Evolutionary conservation across 176 grass and related monocot genomes (phyloP), one percentile per base, ranked within the genome.

Genomic region (Luzula sylvatica): DNA sequence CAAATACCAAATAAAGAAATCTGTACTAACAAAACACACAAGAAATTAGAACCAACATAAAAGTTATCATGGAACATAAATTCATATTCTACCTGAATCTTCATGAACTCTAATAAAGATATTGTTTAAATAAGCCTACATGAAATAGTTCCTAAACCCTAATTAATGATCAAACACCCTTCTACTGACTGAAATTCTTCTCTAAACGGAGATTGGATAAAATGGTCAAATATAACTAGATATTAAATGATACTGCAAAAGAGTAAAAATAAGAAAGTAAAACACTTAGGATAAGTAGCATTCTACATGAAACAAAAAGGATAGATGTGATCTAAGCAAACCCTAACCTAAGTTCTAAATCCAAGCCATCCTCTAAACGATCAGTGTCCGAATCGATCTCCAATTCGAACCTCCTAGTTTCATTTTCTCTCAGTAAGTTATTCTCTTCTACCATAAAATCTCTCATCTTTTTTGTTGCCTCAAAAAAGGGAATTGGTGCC

Each of bases 331-430:
- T 28, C 20, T 60, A 21, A 52, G 44, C 48, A 22, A 51, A 70
- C 15, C 75, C 67, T 40, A 78, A 62, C 55, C 75, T 60, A 78
- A 78, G 75, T 47, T 78, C 75, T 58, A 78, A 71, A 70, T 78
- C 74, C 12, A 71, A 53, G 38, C 44, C 50, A 17, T 70, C 55
- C 14, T 65, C 66, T 21, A 47, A 42, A 11, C 8, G 20, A 65
- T 57, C 50, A 27, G 15, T 51, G 26, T 20, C 15, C 9, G 19
- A 8, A 23, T 19, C 50, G 0, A 63, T 50, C 40, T 58, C 65
- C 65, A 69, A 48, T 30, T 70, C 56, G 18, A 77, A 20, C 28
- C 47, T 64, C 26, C 54, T 38, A n/a, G 46, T n/a, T 35, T 35
- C 30, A 35, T 9, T 35, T 35, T 35, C 30, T 35, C 9, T 35